Percentiles rank a stretch among this genome's conserved stretches.
phyloP scores from a whole-genome alignment of 495 filamentous ascomycete genomes.

The Parathielavia appendiculata region DNA sequence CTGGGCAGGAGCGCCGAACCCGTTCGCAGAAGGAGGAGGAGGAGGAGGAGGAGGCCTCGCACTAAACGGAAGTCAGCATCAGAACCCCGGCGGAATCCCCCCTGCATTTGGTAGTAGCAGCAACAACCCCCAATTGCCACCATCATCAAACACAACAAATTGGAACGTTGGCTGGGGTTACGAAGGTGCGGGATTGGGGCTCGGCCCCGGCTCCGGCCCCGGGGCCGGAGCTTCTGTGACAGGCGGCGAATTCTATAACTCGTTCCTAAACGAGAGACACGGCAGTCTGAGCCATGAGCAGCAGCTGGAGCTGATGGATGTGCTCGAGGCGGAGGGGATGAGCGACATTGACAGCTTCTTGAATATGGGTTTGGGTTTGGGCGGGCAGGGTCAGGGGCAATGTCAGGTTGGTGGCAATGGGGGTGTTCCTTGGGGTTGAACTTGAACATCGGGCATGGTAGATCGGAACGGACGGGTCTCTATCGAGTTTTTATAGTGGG shows the following conservation, averaged over 20 bases:
- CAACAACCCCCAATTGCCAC: not conserved
- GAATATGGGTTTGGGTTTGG: conserved; percentile 36
- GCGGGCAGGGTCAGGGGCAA: not conserved
- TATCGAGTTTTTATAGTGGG: not conserved
- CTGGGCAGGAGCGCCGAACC: conserved; percentile 17
- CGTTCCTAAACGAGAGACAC: conserved; percentile 42
- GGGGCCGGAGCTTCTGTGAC: not conserved
- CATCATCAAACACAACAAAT: not conserved
- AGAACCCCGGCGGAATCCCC: conserved; percentile 1
- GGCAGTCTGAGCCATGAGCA: conserved; percentile 65
- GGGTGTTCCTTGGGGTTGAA: conserved; percentile 12
- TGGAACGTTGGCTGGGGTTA: not conserved
- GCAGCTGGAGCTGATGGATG: conserved; percentile 64
- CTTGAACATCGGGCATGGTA: not conserved
- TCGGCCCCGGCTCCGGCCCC: not conserved
- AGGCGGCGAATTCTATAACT: conserved; percentile 31
- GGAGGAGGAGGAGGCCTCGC: not conserved
- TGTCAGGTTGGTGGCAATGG: too few species aligned
- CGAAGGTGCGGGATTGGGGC: not conserved
- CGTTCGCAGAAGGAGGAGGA: not conserved
- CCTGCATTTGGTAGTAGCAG: too few species aligned
- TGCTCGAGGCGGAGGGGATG: conserved; percentile 59
- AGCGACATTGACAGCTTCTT: conserved; percentile 58
- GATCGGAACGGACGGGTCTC: too few species aligned
- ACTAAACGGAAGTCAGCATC: not conserved